Evolutionary conservation across 352 stramenopile species (phyloP).

Genomic region (Phytophthora pluvialis): DNA sequence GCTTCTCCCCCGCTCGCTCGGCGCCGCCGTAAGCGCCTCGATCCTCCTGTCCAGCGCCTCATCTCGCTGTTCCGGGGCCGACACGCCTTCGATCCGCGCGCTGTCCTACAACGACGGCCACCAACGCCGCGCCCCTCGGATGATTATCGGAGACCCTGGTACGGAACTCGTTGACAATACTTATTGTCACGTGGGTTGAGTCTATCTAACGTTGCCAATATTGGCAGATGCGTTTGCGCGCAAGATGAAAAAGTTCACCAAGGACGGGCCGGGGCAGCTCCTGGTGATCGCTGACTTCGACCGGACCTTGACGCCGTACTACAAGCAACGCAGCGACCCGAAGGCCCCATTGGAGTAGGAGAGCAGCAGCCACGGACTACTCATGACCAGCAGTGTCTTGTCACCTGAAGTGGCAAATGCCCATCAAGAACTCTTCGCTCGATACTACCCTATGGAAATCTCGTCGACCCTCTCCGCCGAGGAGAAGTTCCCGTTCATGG

Average conservation of each 20-base stretch:
- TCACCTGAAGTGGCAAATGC: slow-evolving; percentile 16
- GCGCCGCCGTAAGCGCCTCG: slow-evolving; percentile 13
- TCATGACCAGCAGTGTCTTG: slow-evolving; percentile 35
- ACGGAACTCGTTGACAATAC: neutral
- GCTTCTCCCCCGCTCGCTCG: slow-evolving; percentile 5
- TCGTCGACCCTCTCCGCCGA: slow-evolving; percentile 56
- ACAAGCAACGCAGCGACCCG: slow-evolving; percentile 25
- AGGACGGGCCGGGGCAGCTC: slow-evolving; percentile 63
- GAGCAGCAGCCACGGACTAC: slow-evolving; percentile 35
- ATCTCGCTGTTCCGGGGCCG: slow-evolving; percentile 6
- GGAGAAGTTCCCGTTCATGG: slow-evolving; percentile 72
- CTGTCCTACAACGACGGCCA: slow-evolving; percentile 25
- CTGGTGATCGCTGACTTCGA: slow-evolving; percentile 82
- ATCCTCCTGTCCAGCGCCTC: slow-evolving; percentile 1
- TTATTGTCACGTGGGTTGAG: neutral
- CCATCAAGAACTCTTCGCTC: slow-evolving; percentile 52
- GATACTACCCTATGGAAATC: slow-evolving; percentile 73
- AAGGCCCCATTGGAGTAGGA: slow-evolving; percentile 21
- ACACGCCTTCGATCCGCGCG: slow-evolving; percentile 4
- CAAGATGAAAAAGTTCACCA: slow-evolving; percentile 76
- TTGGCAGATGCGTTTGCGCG: slow-evolving; percentile 61
- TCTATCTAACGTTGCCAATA: slow-evolving; percentile 2
- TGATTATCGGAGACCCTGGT: slow-evolving; percentile 35
- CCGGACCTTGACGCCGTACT: slow-evolving; percentile 70
- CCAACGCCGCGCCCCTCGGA: slow-evolving; percentile 21